Evolutionary conservation across 2,329 filamentous ascomycete genomes (phyloP), one percentile per base, ranked within the genome.

Genomic region (Hymenoscyphus fructigenus): DNA sequence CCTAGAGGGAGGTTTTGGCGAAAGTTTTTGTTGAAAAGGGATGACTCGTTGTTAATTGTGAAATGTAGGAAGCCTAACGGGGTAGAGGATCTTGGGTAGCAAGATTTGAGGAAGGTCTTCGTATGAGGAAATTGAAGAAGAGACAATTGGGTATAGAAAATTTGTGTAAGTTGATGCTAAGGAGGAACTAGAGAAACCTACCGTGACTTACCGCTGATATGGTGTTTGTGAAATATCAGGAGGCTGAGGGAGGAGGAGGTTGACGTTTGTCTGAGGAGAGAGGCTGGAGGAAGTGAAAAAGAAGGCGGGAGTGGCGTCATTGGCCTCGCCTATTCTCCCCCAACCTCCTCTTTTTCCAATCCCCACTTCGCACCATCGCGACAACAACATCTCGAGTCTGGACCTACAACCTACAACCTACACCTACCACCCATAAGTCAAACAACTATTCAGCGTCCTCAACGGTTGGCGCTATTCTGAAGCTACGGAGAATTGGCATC

Each of bases 131-230:
- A n/a, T n/a, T n/a, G n/a, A n/a, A n/a, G n/a, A n/a, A n/a, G n/a
- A n/a, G n/a, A n/a, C n/a, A n/a, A n/a, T n/a, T n/a, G n/a, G n/a
- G n/a, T n/a, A n/a, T n/a, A n/a, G n/a, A n/a, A n/a, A n/a, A n/a
- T n/a, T n/a, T n/a, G n/a, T 5, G 2, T 2, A n/a, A n/a, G 7
- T 32, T 20, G 34, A 44, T 38, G 23, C 17, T 28, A 34, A 62
- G 15, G 32, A 62, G 53, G 23, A 32, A 26, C 29, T 62, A 3
- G 5, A 6, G 3, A 14, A 10, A 15, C 15, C 1, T 20, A 26
- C 23, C 23, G 34, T 34, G 17, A 50, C 61, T 55, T 59, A 62
- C 55, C 50, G 55, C 59, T 57, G 55, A 62, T 50, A 62, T 57
- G 44, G 26, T 57, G 29, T n/a, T 29, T 26, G n/a, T 10, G 17